A percentile compares a stretch with the other conserved stretches of the same genome.
phyloP scores from a whole-genome alignment of 1,284 basidiomycete genomes.

The Tilletiopsis washingtonensis region DNA sequence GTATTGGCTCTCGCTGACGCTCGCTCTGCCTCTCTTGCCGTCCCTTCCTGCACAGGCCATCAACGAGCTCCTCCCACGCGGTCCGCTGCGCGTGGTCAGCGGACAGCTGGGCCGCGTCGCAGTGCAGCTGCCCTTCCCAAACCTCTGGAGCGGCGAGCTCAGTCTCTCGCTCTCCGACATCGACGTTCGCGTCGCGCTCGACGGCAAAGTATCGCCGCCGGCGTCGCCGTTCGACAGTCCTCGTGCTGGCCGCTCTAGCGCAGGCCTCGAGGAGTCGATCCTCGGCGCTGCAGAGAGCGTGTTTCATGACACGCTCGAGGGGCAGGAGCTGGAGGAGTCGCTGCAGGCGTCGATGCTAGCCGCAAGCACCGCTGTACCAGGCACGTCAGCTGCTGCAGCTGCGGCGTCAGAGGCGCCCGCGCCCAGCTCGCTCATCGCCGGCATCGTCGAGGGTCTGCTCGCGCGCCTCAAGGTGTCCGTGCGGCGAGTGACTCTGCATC shows the following conservation, averaged over 20 bases:
- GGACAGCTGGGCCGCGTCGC: constrained; percentile 53
- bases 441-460: constrained; percentile 26
- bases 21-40: no score
- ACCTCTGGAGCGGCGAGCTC: constrained; percentile 31
- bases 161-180: no score
- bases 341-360: constrained; percentile 24
- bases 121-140: constrained; percentile 30
- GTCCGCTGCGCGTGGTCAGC: constrained; percentile 61
- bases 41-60: no score
- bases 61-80: constrained; percentile 64
- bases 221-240: no score
- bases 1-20: no score
- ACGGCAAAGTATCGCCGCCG: no score
- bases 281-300: constrained; percentile 21
- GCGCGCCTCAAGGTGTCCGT: constrained; percentile 20
- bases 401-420: background rate
- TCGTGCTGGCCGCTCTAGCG: no score
- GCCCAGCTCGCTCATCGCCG: constrained; percentile 14
- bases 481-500: no score
- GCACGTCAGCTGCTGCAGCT: background rate
- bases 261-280: constrained; percentile 14
- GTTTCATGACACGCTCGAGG: constrained; percentile 21
- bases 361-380: background rate
- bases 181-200: no score
- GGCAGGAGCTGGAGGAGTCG: constrained; percentile 20